phyloP scores from a whole-genome alignment of 345 rosid genomes.

The Syzygium oleosum region DNA sequence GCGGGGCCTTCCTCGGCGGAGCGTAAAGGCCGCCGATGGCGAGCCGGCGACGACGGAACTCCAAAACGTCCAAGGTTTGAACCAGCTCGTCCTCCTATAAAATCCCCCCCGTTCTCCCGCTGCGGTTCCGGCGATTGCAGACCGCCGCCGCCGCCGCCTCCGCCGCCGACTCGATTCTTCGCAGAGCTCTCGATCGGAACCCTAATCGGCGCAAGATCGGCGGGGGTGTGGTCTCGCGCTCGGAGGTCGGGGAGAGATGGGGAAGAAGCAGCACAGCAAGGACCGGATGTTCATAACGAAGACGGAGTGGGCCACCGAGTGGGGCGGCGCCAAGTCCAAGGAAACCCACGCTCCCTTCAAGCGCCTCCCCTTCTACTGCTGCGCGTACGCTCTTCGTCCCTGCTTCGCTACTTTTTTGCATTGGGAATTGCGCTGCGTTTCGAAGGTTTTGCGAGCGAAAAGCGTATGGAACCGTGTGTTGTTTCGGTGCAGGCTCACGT shows the following conservation, averaged over 20 bases:
- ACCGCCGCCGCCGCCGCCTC: background rate
- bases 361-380: conserved; percentile 93
- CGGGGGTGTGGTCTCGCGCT: background rate
- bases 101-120: background rate
- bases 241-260: conserved; percentile 35
- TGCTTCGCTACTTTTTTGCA: background rate
- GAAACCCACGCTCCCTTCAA: conserved; percentile 70
- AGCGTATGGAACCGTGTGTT: background rate
- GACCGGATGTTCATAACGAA: conserved; percentile 94
- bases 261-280: conserved; percentile 98
- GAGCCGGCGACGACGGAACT: background rate
- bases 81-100: background rate
- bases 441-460: background rate
- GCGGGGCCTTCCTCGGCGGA: background rate
- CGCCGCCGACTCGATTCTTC: background rate
- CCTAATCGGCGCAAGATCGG: background rate
- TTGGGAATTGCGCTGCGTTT: background rate
- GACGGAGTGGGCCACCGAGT: conserved; percentile 98
- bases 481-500: conserved; percentile 61
- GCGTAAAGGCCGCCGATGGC: background rate
- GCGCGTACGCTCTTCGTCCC: conserved; percentile 56
- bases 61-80: background rate
- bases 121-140: background rate
- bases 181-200: background rate
- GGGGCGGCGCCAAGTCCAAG: conserved; percentile 97